These are phyloP conservation scores for Pholiota microspora DNA, from an alignment of 768 basidiomycete species.

Conservation along the genomic window DNA sequence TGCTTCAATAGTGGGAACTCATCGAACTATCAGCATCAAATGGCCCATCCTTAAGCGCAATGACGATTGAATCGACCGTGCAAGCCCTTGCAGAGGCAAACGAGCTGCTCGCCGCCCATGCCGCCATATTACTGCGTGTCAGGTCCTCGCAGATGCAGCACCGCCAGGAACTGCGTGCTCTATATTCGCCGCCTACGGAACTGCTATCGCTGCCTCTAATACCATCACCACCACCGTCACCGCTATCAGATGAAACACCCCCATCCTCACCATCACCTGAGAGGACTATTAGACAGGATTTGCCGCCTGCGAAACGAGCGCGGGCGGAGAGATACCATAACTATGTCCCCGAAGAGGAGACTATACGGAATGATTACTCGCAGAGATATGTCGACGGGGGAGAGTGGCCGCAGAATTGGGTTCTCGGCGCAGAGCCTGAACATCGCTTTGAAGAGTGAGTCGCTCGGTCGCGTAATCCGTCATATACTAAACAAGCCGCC, in stretches of 20 bases:
- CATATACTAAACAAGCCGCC: slow-evolving; percentile 3
- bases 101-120: slow-evolving; percentile 60
- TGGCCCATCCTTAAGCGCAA: background rate
- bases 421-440: slow-evolving; percentile 85
- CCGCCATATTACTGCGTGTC: slow-evolving; percentile 53
- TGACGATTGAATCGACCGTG: slow-evolving; percentile 32
- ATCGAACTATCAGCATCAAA: background rate
- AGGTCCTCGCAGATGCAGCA: slow-evolving; percentile 54
- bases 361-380: slow-evolving; percentile 93
- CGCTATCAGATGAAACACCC: slow-evolving; percentile 43
- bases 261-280: slow-evolving; percentile 39
- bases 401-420: slow-evolving; percentile 93
- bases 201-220: slow-evolving; percentile 58
- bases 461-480: slow-evolving; percentile 2
- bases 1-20: no score
- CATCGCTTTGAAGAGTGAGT: slow-evolving; percentile 92
- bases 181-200: slow-evolving; percentile 54
- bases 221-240: slow-evolving; percentile 54
- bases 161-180: slow-evolving; percentile 51
- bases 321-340: slow-evolving; percentile 70
- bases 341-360: slow-evolving; percentile 93
- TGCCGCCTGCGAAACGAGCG: slow-evolving; percentile 71
- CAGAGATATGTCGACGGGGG: slow-evolving; percentile 88
- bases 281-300: slow-evolving; percentile 35
- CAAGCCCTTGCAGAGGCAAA: slow-evolving; percentile 63